Percentiles rank a stretch among this genome's conserved stretches.
Conservation (phyloP, 805 yeast species). For the Debaryomyces maramus region DNA sequence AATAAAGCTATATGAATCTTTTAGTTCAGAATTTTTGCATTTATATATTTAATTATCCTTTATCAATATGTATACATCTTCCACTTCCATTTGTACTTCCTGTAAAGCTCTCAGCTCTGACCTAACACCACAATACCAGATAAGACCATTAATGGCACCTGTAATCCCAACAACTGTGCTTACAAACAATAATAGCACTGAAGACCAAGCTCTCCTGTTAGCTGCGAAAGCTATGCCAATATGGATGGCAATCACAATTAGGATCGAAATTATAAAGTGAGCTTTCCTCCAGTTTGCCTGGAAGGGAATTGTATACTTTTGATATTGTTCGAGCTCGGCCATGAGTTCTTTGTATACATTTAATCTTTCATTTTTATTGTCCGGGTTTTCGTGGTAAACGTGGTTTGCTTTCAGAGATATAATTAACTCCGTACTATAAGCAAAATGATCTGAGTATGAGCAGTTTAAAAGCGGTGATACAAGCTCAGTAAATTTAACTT, state of each 20-base stretch:
- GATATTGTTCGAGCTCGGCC: slow-evolving; percentile 44
- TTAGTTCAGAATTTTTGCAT: no score
- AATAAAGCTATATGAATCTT: no score
- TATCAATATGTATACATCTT: slow-evolving; percentile 21
- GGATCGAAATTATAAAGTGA: slow-evolving; percentile 61
- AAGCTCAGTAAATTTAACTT: slow-evolving; percentile 71
- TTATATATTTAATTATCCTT: slow-evolving; percentile 3
- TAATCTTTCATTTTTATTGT: slow-evolving; percentile 15
- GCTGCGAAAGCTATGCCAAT: slow-evolving; percentile 63
- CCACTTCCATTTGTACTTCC: slow-evolving; percentile 74
- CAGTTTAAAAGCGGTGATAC: slow-evolving; percentile 54
- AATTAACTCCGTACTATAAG: slow-evolving; percentile 47
- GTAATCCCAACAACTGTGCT: slow-evolving; percentile 58
- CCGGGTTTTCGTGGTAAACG: slow-evolving; percentile 2
- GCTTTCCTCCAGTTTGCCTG: slow-evolving; percentile 65
- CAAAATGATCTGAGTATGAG: slow-evolving; percentile 92
- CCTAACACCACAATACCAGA: slow-evolving; percentile 77
- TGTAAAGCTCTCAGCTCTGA: slow-evolving; percentile 74
- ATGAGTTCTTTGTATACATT: slow-evolving; percentile 39
- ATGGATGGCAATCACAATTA: slow-evolving; percentile 45
- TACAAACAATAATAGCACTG: slow-evolving; percentile 62
- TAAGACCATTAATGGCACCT: slow-evolving; percentile 73
- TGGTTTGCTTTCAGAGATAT: slow-evolving; percentile 13
- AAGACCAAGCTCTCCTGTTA: slow-evolving; percentile 55
- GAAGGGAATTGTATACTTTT: slow-evolving; percentile 47